Base-by-base conservation (phyloP, 352 stramenopile genomes). In the Globisporangium alternatum region DNA sequence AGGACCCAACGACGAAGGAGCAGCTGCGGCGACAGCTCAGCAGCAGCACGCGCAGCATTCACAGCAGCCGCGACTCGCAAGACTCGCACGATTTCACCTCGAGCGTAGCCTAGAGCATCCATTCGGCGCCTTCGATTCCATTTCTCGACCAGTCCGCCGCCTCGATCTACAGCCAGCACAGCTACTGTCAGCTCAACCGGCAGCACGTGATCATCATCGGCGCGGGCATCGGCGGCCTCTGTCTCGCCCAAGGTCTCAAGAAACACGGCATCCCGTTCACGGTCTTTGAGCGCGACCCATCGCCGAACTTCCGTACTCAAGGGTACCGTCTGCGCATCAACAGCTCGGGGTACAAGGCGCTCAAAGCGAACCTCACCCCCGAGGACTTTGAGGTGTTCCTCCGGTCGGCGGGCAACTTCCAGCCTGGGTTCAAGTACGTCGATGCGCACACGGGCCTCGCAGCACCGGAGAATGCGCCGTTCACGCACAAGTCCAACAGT, bases 291-390 rank as follows among this genome's bases (percentile, higher is more conserved):
- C 72, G 80, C 9, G 80, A 90, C 33, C 78, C 78, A 45, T 78
- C 80, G 15, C 72, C 78, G 10, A 90, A 86, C 61, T 88, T 81
- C 54, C 78, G 80, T 9, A 79, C 76, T 10, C 80, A 90, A 31
- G 80, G 80, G 9, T 90, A 88, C 55, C 73, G 80, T 2, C 62
- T 87, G 39, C 78, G 77, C 33, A 88, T 90, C 67, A 85, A 89
- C 68, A 80, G 59, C 41, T 64, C 70, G 13, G 80, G 80, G 5
- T 90, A 82, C 56, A 76, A 90, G 55, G 78, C 80, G 22, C 67
- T 90, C 28, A 81, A 90, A 51, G 66, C 60, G 15, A 80, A 71
- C 15, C 64, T 89, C 3, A 72, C 75, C 0, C 22, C 69, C 9
- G 68, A 80, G 12, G 71, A 80, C 56, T 79, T 89, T 45, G 77